Base-by-base conservation (phyloP, 2,329 filamentous ascomycete species). In the Aspergillus oerlinghausenensis region DNA sequence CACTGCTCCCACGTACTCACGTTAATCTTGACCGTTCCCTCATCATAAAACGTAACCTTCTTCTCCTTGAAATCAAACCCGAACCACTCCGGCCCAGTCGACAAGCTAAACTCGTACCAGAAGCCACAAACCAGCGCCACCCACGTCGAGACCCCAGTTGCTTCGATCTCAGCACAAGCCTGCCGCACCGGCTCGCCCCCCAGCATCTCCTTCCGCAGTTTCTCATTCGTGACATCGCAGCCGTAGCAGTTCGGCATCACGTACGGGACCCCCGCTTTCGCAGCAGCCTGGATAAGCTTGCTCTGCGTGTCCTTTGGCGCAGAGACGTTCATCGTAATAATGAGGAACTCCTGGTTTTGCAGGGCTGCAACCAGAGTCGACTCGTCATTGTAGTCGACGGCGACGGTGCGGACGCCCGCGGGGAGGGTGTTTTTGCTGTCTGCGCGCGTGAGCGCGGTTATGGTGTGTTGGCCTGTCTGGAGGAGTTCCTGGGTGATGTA, bases 1-100 rank as follows among this genome's bases (percentile, higher is more conserved):
- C 79, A 73, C 69, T 88, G 85, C 3, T 71, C 63, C 80, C 80
- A 86, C 0, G 87, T 88, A n/a, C 80, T 83, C 1, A 77, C 81
- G 58, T 80, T 83, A 63, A 87, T 82, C 54, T 72, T 78, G 1
- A 76, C 78, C 14, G 76, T 76, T 0, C 87, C 87, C 10, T 83
- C 81, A 57, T 85, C 84, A 56, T 76, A 82, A 11, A 82, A 69
- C 0, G 74, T 78, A 3, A 78, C 67, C 19, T 65, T 71, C 2
- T 68, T 69, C 10, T 77, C 70, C 5, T 69, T 61, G 32, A 83
- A 68, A 48, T 82, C 77, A 63, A 84, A 80, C 0, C 82, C 82
- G 58, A 72, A 82, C 48, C 65, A 63, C 19, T 68, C 58, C 6
- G 62, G 55, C 0, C 66, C 66, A 1, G 68, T 64, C 0, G 66